Percentiles rank a stretch among this genome's conserved stretches.
phyloP scores from a whole-genome alignment of 1,139 yeast genomes.

The Williopsis jadinii region DNA sequence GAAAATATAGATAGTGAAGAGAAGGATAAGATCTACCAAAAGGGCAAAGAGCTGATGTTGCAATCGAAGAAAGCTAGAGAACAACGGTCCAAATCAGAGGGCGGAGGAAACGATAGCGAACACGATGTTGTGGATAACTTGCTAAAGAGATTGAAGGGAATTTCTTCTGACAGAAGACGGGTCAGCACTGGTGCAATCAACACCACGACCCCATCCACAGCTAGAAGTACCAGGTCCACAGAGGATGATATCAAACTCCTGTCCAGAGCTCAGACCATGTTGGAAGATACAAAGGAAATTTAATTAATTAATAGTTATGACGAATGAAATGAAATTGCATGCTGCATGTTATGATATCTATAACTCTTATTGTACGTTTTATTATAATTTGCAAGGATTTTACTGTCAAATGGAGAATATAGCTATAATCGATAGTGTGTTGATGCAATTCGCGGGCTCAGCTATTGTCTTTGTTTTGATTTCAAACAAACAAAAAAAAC shows the following conservation, averaged over 20 bases:
- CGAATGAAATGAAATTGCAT: too few species aligned
- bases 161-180: constrained; percentile 34
- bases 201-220: constrained; percentile 14
- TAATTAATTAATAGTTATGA: neutral
- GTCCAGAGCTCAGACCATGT: constrained; percentile 20
- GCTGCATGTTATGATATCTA: too few species aligned
- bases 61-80: constrained; percentile 22
- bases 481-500: too few species aligned
- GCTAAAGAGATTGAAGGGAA: constrained; percentile 65
- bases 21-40: constrained; percentile 67
- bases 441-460: too few species aligned
- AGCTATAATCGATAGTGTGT: too few species aligned
- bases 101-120: constrained; percentile 16
- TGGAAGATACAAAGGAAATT: constrained; percentile 18
- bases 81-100: constrained; percentile 16
- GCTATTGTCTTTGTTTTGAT: too few species aligned
- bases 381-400: too few species aligned
- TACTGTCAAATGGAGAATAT: too few species aligned
- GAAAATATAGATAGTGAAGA: constrained; percentile 80
- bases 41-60: constrained; percentile 46
- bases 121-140: constrained; percentile 64
- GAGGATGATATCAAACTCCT: constrained; percentile 15
- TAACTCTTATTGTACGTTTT: too few species aligned
- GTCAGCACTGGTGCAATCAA: constrained; percentile 9
- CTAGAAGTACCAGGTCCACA: constrained; percentile 2